Base-by-base conservation (phyloP, 441 rosid genomes). In the Populus tomentosa region DNA sequence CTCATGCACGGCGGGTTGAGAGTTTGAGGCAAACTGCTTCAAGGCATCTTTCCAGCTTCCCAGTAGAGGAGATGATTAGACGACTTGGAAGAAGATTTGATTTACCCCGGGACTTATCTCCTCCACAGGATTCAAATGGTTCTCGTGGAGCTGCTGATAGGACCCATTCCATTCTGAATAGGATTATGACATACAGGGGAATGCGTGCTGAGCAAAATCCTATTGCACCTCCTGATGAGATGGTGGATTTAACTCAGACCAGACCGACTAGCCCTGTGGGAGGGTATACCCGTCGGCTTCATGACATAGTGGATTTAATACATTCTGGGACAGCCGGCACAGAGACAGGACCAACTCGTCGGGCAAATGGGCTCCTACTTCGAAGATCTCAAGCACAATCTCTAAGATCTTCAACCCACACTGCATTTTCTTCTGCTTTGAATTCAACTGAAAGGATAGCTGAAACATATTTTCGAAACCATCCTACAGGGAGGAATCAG, bases 31-130 rank as follows among this genome's bases (percentile, higher is more conserved):
- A 92, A 81, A 85, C 87, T n/a, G 86, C 91, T 82, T 96, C 87
- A 64, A 83, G 98, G 82, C 85, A 82, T 70, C 75, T 91, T 42
- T 84, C 87, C 74, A 85, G 85, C 77, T 87, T 87, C 75, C 94
- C 99, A 0, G 81, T 95, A 86, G 99, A 95, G 67, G 98, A 92
- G 80, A 88, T 95, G 97, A 91, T 95, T 77, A 92, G 94, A 65
- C 97, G 90, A 30, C 87, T 93, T 80, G 91, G 92, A 80, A 90
- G 86, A 81, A 87, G 97, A 82, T 88, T 89, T 81, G 99, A 93
- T 81, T 80, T 87, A 80, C 40, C 86, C 50, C 85, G 87, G 68
- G 97, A 90, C 80, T 77, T 88, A 82, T 78, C 86, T 69, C 86
- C 84, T 1, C 83, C 84, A 2, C 89, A 81, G 73, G 97, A 95